These are phyloP conservation scores for Cyclocybe aegerita DNA, from an alignment of 768 basidiomycete species.

Conservation along the genomic window DNA sequence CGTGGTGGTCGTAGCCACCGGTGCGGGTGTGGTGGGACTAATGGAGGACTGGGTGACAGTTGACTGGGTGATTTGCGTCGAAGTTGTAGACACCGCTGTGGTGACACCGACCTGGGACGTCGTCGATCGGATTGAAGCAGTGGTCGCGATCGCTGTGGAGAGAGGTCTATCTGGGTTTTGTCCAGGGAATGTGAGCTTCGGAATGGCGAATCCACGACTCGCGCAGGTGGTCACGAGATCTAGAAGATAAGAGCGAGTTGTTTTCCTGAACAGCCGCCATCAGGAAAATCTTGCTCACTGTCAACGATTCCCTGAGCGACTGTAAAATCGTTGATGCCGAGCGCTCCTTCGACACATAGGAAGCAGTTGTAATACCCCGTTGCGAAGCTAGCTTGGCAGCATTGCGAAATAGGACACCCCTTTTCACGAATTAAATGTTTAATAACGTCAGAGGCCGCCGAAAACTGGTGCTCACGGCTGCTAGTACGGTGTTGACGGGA, in stretches of 20 bases:
- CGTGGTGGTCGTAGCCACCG: neutral
- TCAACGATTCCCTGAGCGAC: constrained; percentile 32
- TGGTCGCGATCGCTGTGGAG: constrained; percentile 3
- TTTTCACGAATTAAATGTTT: constrained; percentile 5
- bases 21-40: neutral
- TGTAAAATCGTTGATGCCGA: constrained; percentile 28
- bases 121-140: too few relatives aligned
- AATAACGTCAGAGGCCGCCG: neutral
- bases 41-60: neutral
- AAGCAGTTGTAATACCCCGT: constrained; percentile 40
- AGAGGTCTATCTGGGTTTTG: constrained; percentile 28
- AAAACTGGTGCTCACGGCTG: constrained; percentile 15
- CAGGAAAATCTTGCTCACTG: constrained; percentile 23
- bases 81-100: neutral
- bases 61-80: neutral
- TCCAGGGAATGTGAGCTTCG: constrained; percentile 30
- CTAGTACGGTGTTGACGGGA: constrained; percentile 20
- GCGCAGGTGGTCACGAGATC: constrained; percentile 16
- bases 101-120: too few relatives aligned
- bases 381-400: constrained; percentile 41
- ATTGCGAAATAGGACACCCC: constrained; percentile 28
- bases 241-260: neutral
- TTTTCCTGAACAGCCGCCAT: neutral
- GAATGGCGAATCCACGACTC: constrained; percentile 17
- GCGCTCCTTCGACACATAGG: constrained; percentile 32